Evolutionary conservation across 805 yeast species (phyloP).

Genomic region (Grigorovia humatica): DNA sequence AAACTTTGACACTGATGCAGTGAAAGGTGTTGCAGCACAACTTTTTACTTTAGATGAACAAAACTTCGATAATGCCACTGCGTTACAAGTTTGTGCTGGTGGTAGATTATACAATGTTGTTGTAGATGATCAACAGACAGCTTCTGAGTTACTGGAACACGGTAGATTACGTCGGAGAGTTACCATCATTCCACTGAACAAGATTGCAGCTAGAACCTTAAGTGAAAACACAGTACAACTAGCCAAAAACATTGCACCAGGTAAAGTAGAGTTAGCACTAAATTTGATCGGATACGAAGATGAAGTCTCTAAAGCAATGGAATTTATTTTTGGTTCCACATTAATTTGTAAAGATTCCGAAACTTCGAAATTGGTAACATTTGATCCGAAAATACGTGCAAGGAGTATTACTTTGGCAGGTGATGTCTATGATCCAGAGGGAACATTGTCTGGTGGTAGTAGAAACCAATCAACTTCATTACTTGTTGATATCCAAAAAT

Average conservation of each 20-base stretch:
- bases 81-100: constrained; percentile 91
- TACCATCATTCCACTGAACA: constrained; percentile 86
- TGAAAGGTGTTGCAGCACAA: constrained; percentile 86
- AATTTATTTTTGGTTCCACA: constrained; percentile 83
- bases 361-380: constrained; percentile 81
- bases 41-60: constrained; percentile 53
- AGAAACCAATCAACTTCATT: constrained; percentile 49
- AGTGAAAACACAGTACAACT: constrained; percentile 41
- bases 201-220: constrained; percentile 55
- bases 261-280: constrained; percentile 81
- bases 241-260: constrained; percentile 74
- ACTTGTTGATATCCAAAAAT: constrained; percentile 55
- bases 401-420: constrained; percentile 87
- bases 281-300: constrained; percentile 65
- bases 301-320: constrained; percentile 73
- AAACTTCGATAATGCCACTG: constrained; percentile 55
- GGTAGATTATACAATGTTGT: constrained; percentile 81
- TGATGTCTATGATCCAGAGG: constrained; percentile 91
- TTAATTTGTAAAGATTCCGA: constrained; percentile 80
- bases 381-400: constrained; percentile 68
- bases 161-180: constrained; percentile 76
- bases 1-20: constrained; percentile 48
- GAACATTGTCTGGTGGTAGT: constrained; percentile 93
- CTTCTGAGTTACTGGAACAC: constrained; percentile 67
- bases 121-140: constrained; percentile 79